Evolutionary conservation across 257 asterid species (phyloP), one percentile per base, ranked within the genome.

Genomic region (Rauvolfia tetraphylla): DNA sequence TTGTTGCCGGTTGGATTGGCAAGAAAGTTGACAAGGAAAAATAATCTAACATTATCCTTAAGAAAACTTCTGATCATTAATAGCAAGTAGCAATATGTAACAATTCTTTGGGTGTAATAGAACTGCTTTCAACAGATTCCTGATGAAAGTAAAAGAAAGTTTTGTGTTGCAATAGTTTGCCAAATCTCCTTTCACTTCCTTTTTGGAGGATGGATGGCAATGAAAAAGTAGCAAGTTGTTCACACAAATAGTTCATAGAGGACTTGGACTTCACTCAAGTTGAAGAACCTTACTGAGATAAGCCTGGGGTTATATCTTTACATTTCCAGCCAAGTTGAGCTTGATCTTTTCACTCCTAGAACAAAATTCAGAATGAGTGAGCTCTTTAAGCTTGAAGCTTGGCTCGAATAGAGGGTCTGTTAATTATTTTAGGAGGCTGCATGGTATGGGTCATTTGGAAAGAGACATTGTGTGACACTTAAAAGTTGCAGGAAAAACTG

Each of bases 1-100:
- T 90, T 42, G 98, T 95, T 82, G 97, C 97, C 74, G 46, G 85
- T 84, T 95, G 98, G 98, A 93, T 93, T 61, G 95, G 98, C 27
- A 93, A 86, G 90, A 95, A 87, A 83, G 95, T 80, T 72, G 98
- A 93, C 75, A 80, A 82, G 76, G 89, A 90, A 75, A 80, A 88
- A 75, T 87, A 85, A 84, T 42, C 39, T 73, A 25, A n/a, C 23
- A 49, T 23, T 49, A 1, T 15, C 56, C 68, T 27, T 66, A 20
- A 58, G 4, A 68, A 34, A 49, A 29, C 36, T 59, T 54, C 36
- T 56, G 4, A 27, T 42, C 17, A 54, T 71, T 6, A 27, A 9
- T 36, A 51, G 31, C 41, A 59, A 56, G 33, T 25, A 76, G 42
- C 68, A 5, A 61, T 34, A 48, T 44, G 72, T 61, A 48, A 25